These are phyloP conservation scores for Oryza australiensis DNA, from an alignment of 176 grass and related monocot species.

Conservation along the genomic window DNA sequence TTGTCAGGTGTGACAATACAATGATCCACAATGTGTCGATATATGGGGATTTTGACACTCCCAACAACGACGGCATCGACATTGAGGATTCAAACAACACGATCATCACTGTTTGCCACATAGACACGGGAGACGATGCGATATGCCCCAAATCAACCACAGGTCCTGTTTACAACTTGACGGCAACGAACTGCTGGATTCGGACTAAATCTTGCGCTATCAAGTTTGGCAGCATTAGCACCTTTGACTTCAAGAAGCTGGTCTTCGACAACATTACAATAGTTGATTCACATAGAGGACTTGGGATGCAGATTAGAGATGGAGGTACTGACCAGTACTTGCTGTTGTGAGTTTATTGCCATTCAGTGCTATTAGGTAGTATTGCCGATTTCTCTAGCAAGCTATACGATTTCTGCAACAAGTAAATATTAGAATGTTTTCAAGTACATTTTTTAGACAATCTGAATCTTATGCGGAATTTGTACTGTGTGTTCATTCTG, in stretches of 20 bases:
- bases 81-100: conserved; percentile 86
- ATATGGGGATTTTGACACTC: conserved; percentile 69
- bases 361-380: neutral
- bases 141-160: conserved; percentile 66
- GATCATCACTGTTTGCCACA: conserved; percentile 58
- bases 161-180: conserved; percentile 75
- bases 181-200: conserved; percentile 77
- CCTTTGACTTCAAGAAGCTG: conserved; percentile 56
- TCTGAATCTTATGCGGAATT: neutral
- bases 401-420: neutral
- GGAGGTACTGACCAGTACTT: conserved; percentile 58
- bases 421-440: neutral
- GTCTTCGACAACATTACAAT: conserved; percentile 76
- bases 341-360: neutral
- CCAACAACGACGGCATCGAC: conserved; percentile 94
- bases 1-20: conserved; percentile 74
- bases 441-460: neutral
- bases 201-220: conserved; percentile 84
- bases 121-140: conserved; percentile 86
- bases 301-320: conserved; percentile 88
- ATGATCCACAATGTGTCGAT: conserved; percentile 68
- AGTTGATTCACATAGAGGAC: conserved; percentile 77
- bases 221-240: conserved; percentile 77
- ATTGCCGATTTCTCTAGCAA: neutral
- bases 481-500: neutral